A percentile compares a stretch with the other conserved stretches of the same genome.
Conservation (phyloP, 495 filamentous ascomycete genomes). For the Xylaria cubensis region DNA sequence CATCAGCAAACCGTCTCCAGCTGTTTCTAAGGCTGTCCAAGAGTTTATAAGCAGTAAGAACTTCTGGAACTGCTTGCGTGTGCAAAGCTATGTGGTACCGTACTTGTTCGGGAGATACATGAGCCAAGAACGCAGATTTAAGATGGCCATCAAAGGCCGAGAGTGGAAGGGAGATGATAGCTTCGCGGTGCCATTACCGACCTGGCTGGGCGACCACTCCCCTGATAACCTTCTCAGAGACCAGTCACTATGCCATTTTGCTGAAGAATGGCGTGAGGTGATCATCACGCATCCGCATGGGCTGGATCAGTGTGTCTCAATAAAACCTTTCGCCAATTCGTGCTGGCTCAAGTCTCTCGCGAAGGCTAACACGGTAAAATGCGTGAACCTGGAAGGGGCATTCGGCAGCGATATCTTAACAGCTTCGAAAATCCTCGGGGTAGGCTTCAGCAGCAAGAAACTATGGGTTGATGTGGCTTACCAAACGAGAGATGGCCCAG, state of each 20-base stretch:
- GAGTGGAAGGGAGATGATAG: constrained; percentile 15
- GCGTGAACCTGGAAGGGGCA: background rate
- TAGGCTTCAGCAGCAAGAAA: constrained; percentile 16
- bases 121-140: background rate
- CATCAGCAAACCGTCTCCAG: background rate
- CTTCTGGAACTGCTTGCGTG: constrained; percentile 41
- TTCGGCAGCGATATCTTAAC: background rate
- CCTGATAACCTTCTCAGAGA: background rate
- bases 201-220: constrained; percentile 12
- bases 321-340: constrained; percentile 14
- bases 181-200: constrained; percentile 12
- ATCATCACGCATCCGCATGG: constrained; percentile 7
- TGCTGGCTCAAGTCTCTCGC: constrained; percentile 9
- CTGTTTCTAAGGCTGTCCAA: constrained; percentile 24
- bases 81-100: constrained; percentile 27
- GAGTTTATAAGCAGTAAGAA: constrained; percentile 33
- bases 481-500: constrained; percentile 1
- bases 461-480: constrained; percentile 12
- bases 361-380: background rate
- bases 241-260: constrained; percentile 18
- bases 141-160: constrained; percentile 14
- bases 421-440: background rate
- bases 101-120: constrained; percentile 18
- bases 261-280: constrained; percentile 20
- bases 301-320: background rate